phyloP scores from a whole-genome alignment of 2,329 filamentous ascomycete species.

The Penicillium sp. region DNA sequence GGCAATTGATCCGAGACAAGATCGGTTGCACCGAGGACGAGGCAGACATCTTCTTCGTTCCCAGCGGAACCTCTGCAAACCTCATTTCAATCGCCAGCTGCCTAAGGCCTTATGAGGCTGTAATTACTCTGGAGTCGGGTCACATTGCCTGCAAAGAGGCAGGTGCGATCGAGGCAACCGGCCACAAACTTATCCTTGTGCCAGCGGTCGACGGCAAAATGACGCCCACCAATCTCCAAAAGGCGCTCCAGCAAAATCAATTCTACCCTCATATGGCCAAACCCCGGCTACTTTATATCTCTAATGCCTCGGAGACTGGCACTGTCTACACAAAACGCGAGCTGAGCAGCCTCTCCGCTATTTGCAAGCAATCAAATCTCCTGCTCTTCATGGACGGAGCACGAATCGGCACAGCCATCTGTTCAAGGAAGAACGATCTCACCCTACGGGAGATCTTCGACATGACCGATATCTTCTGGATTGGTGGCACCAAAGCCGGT shows the following conservation, averaged over 20 bases:
- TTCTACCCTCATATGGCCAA: constrained; percentile 54
- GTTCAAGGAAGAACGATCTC: constrained; percentile 44
- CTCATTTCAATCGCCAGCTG: constrained; percentile 53
- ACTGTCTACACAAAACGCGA: constrained; percentile 48
- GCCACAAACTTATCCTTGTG: constrained; percentile 53
- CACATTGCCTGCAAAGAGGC: constrained; percentile 52
- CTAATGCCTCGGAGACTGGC: constrained; percentile 52
- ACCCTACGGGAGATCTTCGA: constrained; percentile 46
- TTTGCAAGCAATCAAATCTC: constrained; percentile 43
- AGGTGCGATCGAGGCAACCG: constrained; percentile 51
- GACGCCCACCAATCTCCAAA: constrained; percentile 42
- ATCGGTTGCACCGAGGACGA: constrained; percentile 33
- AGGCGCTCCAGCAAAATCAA: constrained; percentile 48
- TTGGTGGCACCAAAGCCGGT: constrained; percentile 53
- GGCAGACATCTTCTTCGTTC: constrained; percentile 51
- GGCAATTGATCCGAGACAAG: constrained; percentile 39
- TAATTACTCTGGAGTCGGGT: constrained; percentile 50
- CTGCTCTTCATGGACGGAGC: constrained; percentile 51
- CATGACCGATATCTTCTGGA: constrained; percentile 54
- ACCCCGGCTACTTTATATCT: constrained; percentile 52
- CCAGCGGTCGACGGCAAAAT: constrained; percentile 48
- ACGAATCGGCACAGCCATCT: constrained; percentile 44
- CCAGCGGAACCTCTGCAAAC: constrained; percentile 52
- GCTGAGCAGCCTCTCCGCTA: constrained; percentile 40
- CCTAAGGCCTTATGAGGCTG: constrained; percentile 50